phyloP scores from a whole-genome alignment of 768 basidiomycete genomes.

The Chlorophyllum brunneum region DNA sequence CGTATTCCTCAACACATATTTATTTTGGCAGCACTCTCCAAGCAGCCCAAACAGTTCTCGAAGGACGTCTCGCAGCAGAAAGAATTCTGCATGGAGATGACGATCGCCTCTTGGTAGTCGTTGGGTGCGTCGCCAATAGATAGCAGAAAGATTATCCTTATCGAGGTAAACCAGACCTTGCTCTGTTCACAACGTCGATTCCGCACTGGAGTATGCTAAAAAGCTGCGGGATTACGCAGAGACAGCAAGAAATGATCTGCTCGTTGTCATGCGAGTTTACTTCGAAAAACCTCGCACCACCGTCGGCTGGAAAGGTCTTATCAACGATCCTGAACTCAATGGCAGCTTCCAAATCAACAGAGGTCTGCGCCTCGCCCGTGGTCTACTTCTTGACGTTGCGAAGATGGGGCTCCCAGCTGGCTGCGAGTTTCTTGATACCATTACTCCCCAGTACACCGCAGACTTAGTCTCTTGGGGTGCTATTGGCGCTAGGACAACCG shows the following conservation, averaged over 20 bases:
- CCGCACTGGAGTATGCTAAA: conserved; percentile 84
- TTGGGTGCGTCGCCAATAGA: conserved; percentile 57
- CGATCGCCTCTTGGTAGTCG: conserved; percentile 89
- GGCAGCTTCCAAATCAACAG: conserved; percentile 94
- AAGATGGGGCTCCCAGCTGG: conserved; percentile 90
- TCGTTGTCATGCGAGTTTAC: conserved; percentile 98
- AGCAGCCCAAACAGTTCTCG: conserved; percentile 84
- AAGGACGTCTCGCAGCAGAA: conserved; percentile 78
- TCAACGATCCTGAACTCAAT: conserved; percentile 96
- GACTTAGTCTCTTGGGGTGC: conserved; percentile 92
- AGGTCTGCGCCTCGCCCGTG: conserved; percentile 85
- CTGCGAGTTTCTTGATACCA: conserved; percentile 90
- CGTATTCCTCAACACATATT: background rate
- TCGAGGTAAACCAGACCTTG: conserved; percentile 59
- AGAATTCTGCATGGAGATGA: conserved; percentile 81
- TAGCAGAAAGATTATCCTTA: background rate
- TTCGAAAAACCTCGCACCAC: conserved; percentile 97
- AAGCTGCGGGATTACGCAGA: conserved; percentile 80
- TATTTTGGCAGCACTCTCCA: conserved; percentile 53
- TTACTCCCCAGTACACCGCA: conserved; percentile 80
- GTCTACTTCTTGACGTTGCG: conserved; percentile 82
- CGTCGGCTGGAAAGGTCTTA: conserved; percentile 98
- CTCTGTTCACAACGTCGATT: conserved; percentile 87
- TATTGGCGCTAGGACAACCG: conserved; percentile 90
- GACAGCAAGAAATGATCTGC: conserved; percentile 74